Base-by-base conservation (phyloP, 805 yeast genomes). In the Wickerhamomyces queroliae region DNA sequence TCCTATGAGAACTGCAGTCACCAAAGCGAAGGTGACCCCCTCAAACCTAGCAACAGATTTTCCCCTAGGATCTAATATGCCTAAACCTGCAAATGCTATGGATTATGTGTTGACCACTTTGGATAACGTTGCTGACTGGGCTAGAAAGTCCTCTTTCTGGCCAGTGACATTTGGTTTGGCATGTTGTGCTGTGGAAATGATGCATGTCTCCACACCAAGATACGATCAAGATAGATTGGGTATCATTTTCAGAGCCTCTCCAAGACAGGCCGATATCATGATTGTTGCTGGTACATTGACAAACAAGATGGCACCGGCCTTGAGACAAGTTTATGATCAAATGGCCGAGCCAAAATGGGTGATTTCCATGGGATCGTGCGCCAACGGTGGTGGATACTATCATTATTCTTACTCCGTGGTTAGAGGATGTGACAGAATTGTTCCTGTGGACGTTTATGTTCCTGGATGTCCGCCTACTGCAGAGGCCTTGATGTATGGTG, bases 271-370 rank as follows among this genome's bases (percentile, higher is more conserved):
- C 5, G 95, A 86, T 73, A 82, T 86, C 49, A 84, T 86, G 84
- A 86, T 86, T 66, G 93, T 87, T 41, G 95, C 95, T 3, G 95
- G 95, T 31, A 86, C 95, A 3, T 76, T 86, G 49, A 86, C 95
- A 47, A 86, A 86, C 63, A 86, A 86, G 68, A 86, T 86, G 95
- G 95, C 95, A 2, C 95, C 95, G 30, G 93, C 93, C 20, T 70
- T 86, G 62, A 81, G 95, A 69, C 93, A 85, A 68, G 95, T 86
- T 25, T 86, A 87, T 63, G 95, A 86, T 63, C 95, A 86, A 66
- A 87, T 87, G 95, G 88, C 95, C 26, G 93, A 83, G 52, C 95
- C 95, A 35, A 79, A 90, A 66, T 86, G 95, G 95, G 95, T 87
- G 38, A 86, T 86, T 53, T 83, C 93, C 41, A 86, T 86, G 95